Evolutionary conservation across 2,329 filamentous ascomycete genomes (phyloP), one percentile per base, ranked within the genome.

Genomic region (Nothophoma quercina): DNA sequence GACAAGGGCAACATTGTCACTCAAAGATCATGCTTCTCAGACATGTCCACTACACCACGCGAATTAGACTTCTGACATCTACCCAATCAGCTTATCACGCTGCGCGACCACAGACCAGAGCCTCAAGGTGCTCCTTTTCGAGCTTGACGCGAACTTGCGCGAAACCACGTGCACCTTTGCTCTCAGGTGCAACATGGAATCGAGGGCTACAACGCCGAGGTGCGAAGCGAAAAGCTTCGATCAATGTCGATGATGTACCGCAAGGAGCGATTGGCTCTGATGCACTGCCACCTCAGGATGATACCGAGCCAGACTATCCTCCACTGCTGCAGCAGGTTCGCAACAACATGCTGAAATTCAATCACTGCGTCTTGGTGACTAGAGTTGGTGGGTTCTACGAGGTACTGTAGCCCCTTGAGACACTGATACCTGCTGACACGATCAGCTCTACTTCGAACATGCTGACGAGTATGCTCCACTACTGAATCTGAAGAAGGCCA

Each of bases 371-470:
- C 30, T 75, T 99, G 7, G 78, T 99, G 54, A 99, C 95, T 4
- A 86, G 93, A 50, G 92, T 99, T 22, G 95, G 95, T 49, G 88
- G 93, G 55, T 99, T 99, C 76, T 99, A 98, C 75, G 95, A 99
- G 76, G 81, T 82, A 74, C 35, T 36, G 4, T 23, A 18, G 21
- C 18, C 23, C 8, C 15, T 29, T 28, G 22, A 34, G 16, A 56
- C 58, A 36, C 5, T 39, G 15, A 48, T 16, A 5, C n/a, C 39
- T n/a, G 45, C 57, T 67, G 39, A 67, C 40, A 12, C 19, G 18
- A 36, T 4, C 21, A 75, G 83, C 79, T 99, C 52, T 99, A 99
- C 77, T 96, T 98, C 73, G 89, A 96, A 65, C 93, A 99, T 72
- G 95, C 96, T 9, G 90, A 96, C 52, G 88, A 96, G 69, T 89